Evolutionary conservation across 2,329 filamentous ascomycete species (phyloP), one percentile per base, ranked within the genome.

Genomic region (Chaetomium sp.): DNA sequence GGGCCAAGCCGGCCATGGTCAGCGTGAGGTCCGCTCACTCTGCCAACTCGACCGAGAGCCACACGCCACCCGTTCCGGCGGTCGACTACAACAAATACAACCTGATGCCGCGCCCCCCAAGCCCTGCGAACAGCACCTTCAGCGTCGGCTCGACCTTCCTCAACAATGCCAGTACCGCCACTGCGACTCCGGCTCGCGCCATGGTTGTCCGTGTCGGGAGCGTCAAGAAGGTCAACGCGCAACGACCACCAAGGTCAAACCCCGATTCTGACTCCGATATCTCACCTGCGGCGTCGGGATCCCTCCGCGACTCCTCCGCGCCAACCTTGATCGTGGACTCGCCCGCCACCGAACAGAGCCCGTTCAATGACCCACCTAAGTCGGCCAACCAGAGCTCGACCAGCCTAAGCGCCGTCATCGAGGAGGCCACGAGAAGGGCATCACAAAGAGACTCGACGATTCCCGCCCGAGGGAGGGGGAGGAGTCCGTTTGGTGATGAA

Each of bases 1-100:
- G 91, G 58, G 88, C 88, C 61, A 95, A 94, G 72, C 90, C 94
- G 8, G 91, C 90, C 38, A 86, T 97, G 67, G 91, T 99, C 68
- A 96, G 89, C 65, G 91, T 99, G 62, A 94, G 90, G 71, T 87
- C 88, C 6, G 77, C 73, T 55, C 80, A 79, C 19, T 78, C 76
- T 54, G 82, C 75, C 65, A 78, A 72, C 52, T 76, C 79, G 36
- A 75, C 70, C 35, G 72, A 77, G 55, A 72, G 76, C 49, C 68
- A 74, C 49, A 75, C 87, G 14, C 89, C 89, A 3, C 88, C 89
- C 0, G 85, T 92, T 5, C 88, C 88, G 6, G 75, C 76, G 55
- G 84, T 94, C 64, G 85, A 91, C 65, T 82, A 79, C 60, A 79
- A 79, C 59, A 82, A 78, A 66, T 85, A 82, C 66, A 76, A 72